Evolutionary conservation across 805 yeast species (phyloP), one percentile per base, ranked within the genome.

Genomic region (Candida orba): DNA sequence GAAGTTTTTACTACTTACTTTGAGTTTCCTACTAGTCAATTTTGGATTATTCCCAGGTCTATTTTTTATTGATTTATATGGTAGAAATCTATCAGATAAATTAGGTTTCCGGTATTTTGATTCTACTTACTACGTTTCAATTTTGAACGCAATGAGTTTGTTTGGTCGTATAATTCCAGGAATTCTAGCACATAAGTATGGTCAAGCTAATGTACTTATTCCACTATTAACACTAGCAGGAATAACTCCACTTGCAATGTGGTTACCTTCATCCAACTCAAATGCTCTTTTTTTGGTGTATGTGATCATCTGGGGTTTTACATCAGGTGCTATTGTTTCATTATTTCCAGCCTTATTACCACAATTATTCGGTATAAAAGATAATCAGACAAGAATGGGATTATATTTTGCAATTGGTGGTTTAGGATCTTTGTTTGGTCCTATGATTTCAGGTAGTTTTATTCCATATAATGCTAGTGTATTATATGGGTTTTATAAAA

Each of bases 121-220:
- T 4, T 36, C 47, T 12, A 29, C 31, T 12, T 44, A 44, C 17
- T 41, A n/a, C 14, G 34, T 48, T 23, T 43, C 57, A 29, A 50
- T 46, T 34, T 46, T 68, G 39, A 72, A 69, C 52, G 72, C 63
- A 17, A 64, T 62, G 33, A 75, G 79, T 39, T 56, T 68, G 1
- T 52, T 75, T 20, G 84, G 84, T 6, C 62, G 84, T 34, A 64
- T 78, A 3, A 40, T 63, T 5, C 69, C 79, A 36, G 79, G 78
- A 1, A 51, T 60, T 34, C 18, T 68, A 8, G 78, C 75, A 18
- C 81, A 75, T 52, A 53, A 49, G 7, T 43, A 67, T 27, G 84
- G 84, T 2, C 62, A 78, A 27, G 52, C 66, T 42, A 77, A 76
- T 34, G 56, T 60, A 6, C 45, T 65, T 41, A 44, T 64, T 13